Evolutionary conservation across 148 eudicot species (phyloP).

Genomic region (Diospyros lotus): DNA sequence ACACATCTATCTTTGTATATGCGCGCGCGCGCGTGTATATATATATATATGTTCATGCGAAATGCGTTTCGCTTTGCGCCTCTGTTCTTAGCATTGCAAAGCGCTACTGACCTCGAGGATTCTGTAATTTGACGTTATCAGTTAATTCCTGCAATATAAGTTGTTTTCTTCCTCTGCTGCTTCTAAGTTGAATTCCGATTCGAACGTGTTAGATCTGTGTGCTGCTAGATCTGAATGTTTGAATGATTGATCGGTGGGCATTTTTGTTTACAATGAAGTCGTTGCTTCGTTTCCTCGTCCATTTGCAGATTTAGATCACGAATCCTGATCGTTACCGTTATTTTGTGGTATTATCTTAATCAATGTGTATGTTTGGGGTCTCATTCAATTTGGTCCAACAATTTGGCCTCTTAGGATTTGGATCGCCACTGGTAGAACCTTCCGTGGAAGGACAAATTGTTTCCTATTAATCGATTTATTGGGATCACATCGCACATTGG

Average conservation of each 20-base stretch:
- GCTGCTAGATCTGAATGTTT: not conserved
- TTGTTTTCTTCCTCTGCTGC: not conserved
- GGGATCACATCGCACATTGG: not conserved
- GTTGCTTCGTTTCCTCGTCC: not conserved
- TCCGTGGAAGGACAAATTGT: not conserved
- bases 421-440: not conserved
- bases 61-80: not conserved
- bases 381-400: not conserved
- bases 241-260: not conserved
- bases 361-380: not conserved
- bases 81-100: not conserved
- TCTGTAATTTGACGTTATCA: not conserved
- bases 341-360: not conserved
- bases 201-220: constrained; percentile 1
- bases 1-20: not conserved
- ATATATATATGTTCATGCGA: not conserved
- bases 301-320: not conserved
- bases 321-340: not conserved
- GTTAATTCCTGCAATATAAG: not conserved
- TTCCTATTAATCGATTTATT: not conserved
- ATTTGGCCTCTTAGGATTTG: not conserved
- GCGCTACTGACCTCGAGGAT: not conserved
- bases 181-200: not conserved
- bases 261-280: not conserved
- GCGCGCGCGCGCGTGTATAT: not conserved